Conservation (phyloP, 2,329 filamentous ascomycete species). For the Aspergillus sclerotialis region DNA sequence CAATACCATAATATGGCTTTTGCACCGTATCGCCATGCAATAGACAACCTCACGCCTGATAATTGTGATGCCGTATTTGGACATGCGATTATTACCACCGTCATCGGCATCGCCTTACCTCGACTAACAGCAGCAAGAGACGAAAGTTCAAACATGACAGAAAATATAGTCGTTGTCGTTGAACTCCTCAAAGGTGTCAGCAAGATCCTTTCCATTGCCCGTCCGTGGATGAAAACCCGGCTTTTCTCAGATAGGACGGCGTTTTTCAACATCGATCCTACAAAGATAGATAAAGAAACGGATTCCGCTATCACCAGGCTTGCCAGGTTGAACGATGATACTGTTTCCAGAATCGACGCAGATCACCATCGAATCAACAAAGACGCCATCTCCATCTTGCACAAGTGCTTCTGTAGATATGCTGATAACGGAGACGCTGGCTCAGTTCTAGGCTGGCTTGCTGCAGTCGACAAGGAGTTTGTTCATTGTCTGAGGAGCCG, state of each 20-base stretch:
- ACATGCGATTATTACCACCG: constrained; percentile 30
- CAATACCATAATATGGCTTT: constrained; percentile 30
- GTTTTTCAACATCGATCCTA: constrained; percentile 37
- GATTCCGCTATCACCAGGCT: constrained; percentile 21
- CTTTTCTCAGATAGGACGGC: constrained; percentile 40
- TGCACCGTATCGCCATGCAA: constrained; percentile 26
- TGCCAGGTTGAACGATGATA: constrained; percentile 20
- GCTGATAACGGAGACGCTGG: constrained; percentile 17
- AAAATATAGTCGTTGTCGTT: constrained; percentile 29
- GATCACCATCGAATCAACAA: constrained; percentile 24
- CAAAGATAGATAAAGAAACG: constrained; percentile 17
- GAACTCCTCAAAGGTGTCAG: constrained; percentile 29
- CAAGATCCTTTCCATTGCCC: constrained; percentile 26
- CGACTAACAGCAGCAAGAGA: constrained; percentile 22
- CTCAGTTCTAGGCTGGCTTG: constrained; percentile 28
- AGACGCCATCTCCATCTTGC: constrained; percentile 21
- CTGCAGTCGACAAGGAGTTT: constrained; percentile 25
- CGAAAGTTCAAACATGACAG: constrained; percentile 24
- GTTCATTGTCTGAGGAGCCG: constrained; percentile 21
- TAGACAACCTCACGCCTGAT: constrained; percentile 26
- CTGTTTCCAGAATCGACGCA: constrained; percentile 15
- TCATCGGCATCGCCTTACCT: constrained; percentile 29
- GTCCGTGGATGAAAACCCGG: constrained; percentile 43
- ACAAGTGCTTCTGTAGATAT: constrained; percentile 21
- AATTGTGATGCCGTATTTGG: constrained; percentile 34